Evolutionary conservation across 1,139 yeast species (phyloP).

Genomic region (Yamadazyma sp.): DNA sequence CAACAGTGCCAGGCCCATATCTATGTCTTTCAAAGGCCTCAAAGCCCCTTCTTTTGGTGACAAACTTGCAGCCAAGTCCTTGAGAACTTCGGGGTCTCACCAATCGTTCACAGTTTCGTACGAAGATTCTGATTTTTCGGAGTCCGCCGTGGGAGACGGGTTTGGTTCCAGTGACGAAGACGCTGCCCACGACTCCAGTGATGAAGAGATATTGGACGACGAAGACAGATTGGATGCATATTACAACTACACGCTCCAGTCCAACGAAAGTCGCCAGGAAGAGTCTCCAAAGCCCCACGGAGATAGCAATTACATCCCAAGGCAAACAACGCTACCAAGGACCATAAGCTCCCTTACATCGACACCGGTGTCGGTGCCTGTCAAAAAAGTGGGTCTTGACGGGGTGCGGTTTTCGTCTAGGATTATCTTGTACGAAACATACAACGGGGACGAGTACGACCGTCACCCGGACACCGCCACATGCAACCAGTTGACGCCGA

Average conservation of each 20-base stretch:
- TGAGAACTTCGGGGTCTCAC: conserved; percentile 40
- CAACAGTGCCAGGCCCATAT: conserved; percentile 47
- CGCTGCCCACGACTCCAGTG: conserved; percentile 16
- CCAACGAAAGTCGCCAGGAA: not conserved
- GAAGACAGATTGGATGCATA: not conserved
- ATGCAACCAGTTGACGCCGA: conserved; percentile 88
- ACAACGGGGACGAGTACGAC: conserved; percentile 82
- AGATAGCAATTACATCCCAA: conserved; percentile 6
- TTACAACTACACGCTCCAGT: not conserved
- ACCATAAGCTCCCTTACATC: conserved; percentile 3
- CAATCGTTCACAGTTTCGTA: conserved; percentile 44
- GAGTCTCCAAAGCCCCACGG: not conserved
- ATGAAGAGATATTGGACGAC: conserved; percentile 1
- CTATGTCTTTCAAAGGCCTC: conserved; percentile 68
- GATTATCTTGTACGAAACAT: conserved; percentile 84
- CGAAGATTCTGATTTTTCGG: conserved; percentile 28
- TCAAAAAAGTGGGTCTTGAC: conserved; percentile 7
- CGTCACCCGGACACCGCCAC: conserved; percentile 93
- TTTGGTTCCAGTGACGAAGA: conserved; percentile 30
- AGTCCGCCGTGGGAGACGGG: conserved; percentile 31
- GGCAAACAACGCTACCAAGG: conserved; percentile 1
- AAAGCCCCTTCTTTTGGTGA: conserved; percentile 55
- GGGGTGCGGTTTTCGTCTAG: conserved; percentile 80
- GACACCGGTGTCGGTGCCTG: conserved; percentile 1
- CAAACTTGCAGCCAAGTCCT: conserved; percentile 27